phyloP scores from a whole-genome alignment of 2,329 filamentous ascomycete genomes.

The Microsporum audouinii region DNA sequence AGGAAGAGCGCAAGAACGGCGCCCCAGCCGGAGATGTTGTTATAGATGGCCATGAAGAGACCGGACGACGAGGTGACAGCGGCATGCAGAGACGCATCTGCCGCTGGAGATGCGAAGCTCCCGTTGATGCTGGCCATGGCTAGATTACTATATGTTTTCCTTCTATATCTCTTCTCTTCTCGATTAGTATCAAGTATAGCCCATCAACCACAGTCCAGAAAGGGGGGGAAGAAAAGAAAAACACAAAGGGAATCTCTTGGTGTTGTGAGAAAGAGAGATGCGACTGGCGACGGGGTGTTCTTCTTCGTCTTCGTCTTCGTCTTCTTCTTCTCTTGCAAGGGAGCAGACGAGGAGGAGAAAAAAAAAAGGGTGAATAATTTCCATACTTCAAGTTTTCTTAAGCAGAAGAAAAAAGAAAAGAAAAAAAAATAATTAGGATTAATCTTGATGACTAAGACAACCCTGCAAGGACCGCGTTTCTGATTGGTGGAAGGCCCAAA shows the following conservation, averaged over 20 bases:
- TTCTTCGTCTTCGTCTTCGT: too few species aligned
- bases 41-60: slow-evolving; percentile 45
- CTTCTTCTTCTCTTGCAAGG: neutral
- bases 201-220: too few species aligned
- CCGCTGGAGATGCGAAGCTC: slow-evolving; percentile 58
- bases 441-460: too few species aligned
- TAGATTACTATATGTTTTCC: neutral
- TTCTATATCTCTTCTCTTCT: neutral
- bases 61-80: slow-evolving; percentile 38
- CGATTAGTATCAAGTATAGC: neutral
- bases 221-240: too few species aligned
- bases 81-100: slow-evolving; percentile 48
- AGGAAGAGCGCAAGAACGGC: slow-evolving; percentile 59
- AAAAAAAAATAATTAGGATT: too few species aligned
- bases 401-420: too few species aligned
- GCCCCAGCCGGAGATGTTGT: slow-evolving; percentile 53
- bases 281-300: neutral
- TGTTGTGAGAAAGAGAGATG: neutral
- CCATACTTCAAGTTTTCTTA: too few species aligned
- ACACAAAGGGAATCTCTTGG: too few species aligned
- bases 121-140: slow-evolving; percentile 46
- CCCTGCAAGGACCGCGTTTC: too few species aligned
- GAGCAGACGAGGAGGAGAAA: neutral
- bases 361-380: neutral
- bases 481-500: too few species aligned